phyloP scores from a whole-genome alignment of 176 grass and related monocot species.

The Juncus effusus region DNA sequence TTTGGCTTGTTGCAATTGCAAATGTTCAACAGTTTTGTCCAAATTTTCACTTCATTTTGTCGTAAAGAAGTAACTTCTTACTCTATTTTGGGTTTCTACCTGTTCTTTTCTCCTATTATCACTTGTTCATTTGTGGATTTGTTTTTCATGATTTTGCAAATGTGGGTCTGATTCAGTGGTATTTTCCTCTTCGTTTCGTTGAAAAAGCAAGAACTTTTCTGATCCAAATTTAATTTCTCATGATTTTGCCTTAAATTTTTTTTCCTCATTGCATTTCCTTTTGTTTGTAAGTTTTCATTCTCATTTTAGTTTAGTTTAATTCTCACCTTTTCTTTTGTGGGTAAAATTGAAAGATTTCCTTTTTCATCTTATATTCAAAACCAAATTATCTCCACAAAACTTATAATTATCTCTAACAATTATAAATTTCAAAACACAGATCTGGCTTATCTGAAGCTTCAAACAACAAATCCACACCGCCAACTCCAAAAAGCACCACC shows the following conservation, averaged over 20 bases:
- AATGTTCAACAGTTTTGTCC: too few relatives aligned
- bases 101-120: too few relatives aligned
- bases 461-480: conserved; percentile 60
- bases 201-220: not conserved
- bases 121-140: too few relatives aligned
- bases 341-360: too few relatives aligned
- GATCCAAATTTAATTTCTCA: conserved; percentile 2
- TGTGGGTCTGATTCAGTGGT: conserved; percentile 10
- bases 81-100: too few relatives aligned
- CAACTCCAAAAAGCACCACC: conserved; percentile 38
- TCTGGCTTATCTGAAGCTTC: conserved; percentile 55
- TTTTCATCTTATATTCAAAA: too few relatives aligned
- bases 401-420: conserved; percentile 6
- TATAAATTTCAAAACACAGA: conserved; percentile 27
- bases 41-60: too few relatives aligned
- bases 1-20: not conserved
- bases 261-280: conserved; percentile 13
- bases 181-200: not conserved
- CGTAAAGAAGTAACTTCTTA: too few relatives aligned
- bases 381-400: not conserved
- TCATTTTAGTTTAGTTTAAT: not conserved
- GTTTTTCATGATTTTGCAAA: not conserved
- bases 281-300: not conserved
- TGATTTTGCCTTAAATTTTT: conserved; percentile 1
- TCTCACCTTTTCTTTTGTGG: too few relatives aligned